phyloP scores from a whole-genome alignment of 345 rosid species.

The Aurinia saxatilis region DNA sequence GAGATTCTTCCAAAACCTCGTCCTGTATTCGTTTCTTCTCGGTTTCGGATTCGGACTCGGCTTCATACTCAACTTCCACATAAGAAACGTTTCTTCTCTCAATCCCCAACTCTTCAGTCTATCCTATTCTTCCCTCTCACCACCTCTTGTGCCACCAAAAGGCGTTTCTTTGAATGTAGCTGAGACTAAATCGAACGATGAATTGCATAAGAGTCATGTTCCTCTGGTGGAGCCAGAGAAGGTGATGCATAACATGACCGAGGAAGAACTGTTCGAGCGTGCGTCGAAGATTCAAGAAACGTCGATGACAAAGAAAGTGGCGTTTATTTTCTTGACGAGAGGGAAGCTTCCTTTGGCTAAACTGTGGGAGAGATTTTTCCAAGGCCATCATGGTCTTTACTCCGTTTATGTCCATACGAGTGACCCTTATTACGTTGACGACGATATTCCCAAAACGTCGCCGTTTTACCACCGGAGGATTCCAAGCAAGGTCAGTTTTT shows the following conservation, averaged over 20 bases:
- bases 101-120: slow-evolving; percentile 32
- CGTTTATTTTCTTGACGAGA: slow-evolving; percentile 79
- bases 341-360: slow-evolving; percentile 66
- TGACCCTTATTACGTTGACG: slow-evolving; percentile 42
- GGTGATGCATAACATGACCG: slow-evolving; percentile 54
- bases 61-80: slow-evolving; percentile 27
- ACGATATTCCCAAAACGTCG: slow-evolving; percentile 30
- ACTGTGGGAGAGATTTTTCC: slow-evolving; percentile 77
- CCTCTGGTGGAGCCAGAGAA: slow-evolving; percentile 22
- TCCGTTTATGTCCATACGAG: slow-evolving; percentile 68
- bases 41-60: slow-evolving; percentile 42
- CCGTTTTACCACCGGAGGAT: slow-evolving; percentile 57
- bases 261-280: slow-evolving; percentile 46
- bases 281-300: slow-evolving; percentile 31
- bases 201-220: neutral
- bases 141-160: neutral
- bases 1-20: slow-evolving; percentile 27
- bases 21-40: slow-evolving; percentile 34
- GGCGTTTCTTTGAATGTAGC: neutral
- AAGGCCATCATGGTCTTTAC: slow-evolving; percentile 54
- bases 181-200: neutral
- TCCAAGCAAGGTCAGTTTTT: slow-evolving; percentile 59
- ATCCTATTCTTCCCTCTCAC: neutral
- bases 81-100: slow-evolving; percentile 34
- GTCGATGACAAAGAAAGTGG: slow-evolving; percentile 58